Conservation (phyloP, 2,329 filamentous ascomycete genomes). For the Clonostachys rosea region DNA sequence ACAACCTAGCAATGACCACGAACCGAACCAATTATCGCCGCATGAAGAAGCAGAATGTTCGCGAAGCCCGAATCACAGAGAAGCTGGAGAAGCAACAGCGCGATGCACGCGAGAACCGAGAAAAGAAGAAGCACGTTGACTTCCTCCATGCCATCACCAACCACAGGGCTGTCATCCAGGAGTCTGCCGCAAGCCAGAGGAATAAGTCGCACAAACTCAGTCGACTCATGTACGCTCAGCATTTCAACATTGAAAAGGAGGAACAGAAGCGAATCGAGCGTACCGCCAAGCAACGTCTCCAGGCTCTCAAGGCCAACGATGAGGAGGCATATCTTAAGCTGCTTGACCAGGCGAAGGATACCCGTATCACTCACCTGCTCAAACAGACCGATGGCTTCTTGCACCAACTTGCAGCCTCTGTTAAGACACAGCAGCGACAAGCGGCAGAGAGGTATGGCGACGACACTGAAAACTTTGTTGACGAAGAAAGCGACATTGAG, state of each 20-base stretch:
- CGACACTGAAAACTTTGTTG: conserved; percentile 41
- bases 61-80: conserved; percentile 95
- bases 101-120: conserved; percentile 89
- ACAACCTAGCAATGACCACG: conserved; percentile 95
- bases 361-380: conserved; percentile 94
- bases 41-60: conserved; percentile 94
- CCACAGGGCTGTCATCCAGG: conserved; percentile 74
- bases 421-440: conserved; percentile 88
- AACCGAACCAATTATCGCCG: conserved; percentile 88
- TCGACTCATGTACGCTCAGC: conserved; percentile 81
- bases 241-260: conserved; percentile 97
- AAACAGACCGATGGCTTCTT: conserved; percentile 97
- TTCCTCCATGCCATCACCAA: conserved; percentile 83
- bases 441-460: conserved; percentile 75
- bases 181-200: conserved; percentile 61
- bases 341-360: conserved; percentile 97
- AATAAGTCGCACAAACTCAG: conserved; percentile 81
- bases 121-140: conserved; percentile 96
- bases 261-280: conserved; percentile 98
- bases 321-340: conserved; percentile 98
- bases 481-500: conserved; percentile 62
- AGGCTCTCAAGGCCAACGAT: conserved; percentile 97
- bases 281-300: conserved; percentile 98
- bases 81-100: conserved; percentile 99
- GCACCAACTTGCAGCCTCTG: conserved; percentile 88